Evolutionary conservation across 495 filamentous ascomycete species (phyloP), one percentile per base, ranked within the genome.

Genomic region (Neurospora sp.): DNA sequence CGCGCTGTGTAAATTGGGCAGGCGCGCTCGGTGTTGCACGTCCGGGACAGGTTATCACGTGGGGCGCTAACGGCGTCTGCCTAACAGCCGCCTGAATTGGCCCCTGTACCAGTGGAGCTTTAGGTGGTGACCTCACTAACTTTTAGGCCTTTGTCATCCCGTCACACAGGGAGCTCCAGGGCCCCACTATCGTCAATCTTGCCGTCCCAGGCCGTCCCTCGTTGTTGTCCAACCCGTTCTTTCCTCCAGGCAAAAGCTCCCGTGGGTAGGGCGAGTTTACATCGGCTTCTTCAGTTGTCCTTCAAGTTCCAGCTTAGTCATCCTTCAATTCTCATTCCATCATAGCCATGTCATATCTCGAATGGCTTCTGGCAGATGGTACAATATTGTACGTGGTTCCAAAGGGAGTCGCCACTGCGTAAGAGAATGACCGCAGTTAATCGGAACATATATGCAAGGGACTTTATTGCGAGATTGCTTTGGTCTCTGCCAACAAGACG

Each of bases 11-110:
- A 16, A 8, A 62, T 35, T 66, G 23, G 27, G 27, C 54, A 66
- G 54, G 54, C 54, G 54, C 54, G 54, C 10, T 31, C 23, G 20
- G 40, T 31, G 70, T 27, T 27, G 27, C 27, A 27, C 27, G 27
- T 2, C 2, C 27, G 27, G 27, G 27, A 77, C 78, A 76, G 74
- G 78, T 37, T 70, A 69, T 79, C 78, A 79, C 78, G 78, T 78
- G 75, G 40, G 31, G 66, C 74, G 16, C 38, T 27, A 31, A 62
- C 5, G 6, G 27, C 31, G 54, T 66, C 54, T 66, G 54, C 54
- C 54, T 66, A 66, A 37, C 27, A 66, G 1, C 23, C 48, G 11
- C 23, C 48, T 62, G 48, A 31, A 27, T 31, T 31, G 20, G 27
- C 14, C 27, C 54, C 54, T 66, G 54, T 62, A 8, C 14, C 31